Conservation (phyloP, 2,329 filamentous ascomycete species). For the Fusarium sambucinum region DNA sequence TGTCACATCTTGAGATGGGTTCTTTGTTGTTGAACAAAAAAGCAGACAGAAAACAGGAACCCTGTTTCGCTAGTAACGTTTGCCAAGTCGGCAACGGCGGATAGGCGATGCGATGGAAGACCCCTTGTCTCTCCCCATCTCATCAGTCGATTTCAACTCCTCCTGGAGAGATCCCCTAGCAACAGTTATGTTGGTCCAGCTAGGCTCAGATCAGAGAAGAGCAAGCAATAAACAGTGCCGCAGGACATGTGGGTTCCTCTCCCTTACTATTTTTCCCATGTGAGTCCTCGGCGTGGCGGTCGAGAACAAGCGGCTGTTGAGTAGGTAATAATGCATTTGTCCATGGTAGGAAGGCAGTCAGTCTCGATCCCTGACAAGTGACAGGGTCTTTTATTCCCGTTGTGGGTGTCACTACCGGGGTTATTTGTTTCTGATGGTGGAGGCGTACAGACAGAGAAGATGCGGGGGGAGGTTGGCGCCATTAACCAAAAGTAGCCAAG, state of each 20-base stretch:
- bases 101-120: conserved; percentile 2
- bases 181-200: not conserved
- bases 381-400: conserved; percentile 30
- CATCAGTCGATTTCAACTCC: conserved; percentile 1
- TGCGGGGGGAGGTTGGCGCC: conserved; percentile 44
- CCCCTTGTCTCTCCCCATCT: conserved; percentile 4
- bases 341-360: conserved; percentile 41
- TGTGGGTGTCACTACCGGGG: conserved; percentile 15
- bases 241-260: not conserved
- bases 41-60: not conserved
- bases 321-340: conserved; percentile 10
- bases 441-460: not conserved
- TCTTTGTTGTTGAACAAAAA: not conserved
- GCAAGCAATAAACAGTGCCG: conserved; percentile 4
- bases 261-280: conserved; percentile 18
- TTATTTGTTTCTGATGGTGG: conserved; percentile 13
- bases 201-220: not conserved
- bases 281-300: conserved; percentile 46
- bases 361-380: conserved; percentile 23
- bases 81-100: conserved; percentile 41
- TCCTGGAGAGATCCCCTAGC: not conserved
- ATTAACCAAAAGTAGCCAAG: conserved; percentile 1
- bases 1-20: not conserved
- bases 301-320: conserved; percentile 17
- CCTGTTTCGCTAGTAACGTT: conserved; percentile 3